Percentiles rank a stretch among this genome's conserved stretches.
phyloP scores from a whole-genome alignment of 805 yeast genomes.

The Ogataea pilisensis region DNA sequence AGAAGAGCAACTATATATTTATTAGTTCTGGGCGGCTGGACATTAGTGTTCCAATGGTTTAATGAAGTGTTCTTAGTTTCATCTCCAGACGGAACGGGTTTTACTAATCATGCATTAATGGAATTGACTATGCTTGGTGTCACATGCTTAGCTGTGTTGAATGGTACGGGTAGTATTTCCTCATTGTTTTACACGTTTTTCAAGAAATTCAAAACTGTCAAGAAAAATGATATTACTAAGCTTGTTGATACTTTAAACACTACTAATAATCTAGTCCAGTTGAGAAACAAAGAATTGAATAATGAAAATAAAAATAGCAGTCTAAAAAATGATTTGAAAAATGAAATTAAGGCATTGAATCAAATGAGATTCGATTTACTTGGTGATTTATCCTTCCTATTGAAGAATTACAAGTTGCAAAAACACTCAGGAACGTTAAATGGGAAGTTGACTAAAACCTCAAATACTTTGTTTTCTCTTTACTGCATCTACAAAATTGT shows the following conservation, averaged over 20 bases:
- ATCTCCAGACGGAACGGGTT: neutral
- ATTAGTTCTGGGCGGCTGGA: constrained; percentile 30
- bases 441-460: constrained; percentile 10
- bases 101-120: constrained; percentile 33
- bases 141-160: constrained; percentile 44
- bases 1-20: constrained; percentile 7
- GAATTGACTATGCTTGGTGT: constrained; percentile 47
- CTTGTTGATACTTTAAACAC: constrained; percentile 39
- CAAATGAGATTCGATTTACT: constrained; percentile 25
- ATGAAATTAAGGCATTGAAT: constrained; percentile 37
- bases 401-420: constrained; percentile 9
- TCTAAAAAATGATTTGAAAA: constrained; percentile 27
- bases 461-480: constrained; percentile 31
- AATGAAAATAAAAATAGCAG: constrained; percentile 2
- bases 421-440: constrained; percentile 6
- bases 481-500: constrained; percentile 48
- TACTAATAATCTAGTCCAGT: constrained; percentile 33
- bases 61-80: neutral
- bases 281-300: constrained; percentile 34
- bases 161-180: constrained; percentile 50
- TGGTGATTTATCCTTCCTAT: constrained; percentile 13
- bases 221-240: constrained; percentile 32
- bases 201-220: constrained; percentile 21
- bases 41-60: constrained; percentile 30
- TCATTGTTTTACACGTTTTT: constrained; percentile 34